Base-by-base conservation (phyloP, 805 yeast species). In the Saccharomycopsis vini region DNA sequence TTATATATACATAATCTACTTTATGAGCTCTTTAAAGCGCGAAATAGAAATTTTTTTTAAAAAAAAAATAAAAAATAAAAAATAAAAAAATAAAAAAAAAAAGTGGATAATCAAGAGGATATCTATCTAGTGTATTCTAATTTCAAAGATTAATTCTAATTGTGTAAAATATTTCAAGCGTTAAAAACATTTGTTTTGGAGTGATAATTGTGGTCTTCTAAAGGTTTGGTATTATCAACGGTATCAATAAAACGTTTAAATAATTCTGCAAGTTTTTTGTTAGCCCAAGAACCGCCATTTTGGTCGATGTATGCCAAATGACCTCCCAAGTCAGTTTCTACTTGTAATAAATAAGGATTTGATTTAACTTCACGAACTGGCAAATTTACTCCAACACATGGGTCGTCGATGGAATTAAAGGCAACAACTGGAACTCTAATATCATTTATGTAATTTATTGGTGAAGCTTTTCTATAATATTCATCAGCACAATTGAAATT, bases 261-360 rank as follows among this genome's bases (percentile, higher is more conserved):
- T 54, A 60, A 70, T 16, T 65, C 57, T 15, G 62, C 62, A 30
- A 72, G 61, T 40, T 69, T 68, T 24, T 61, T 57, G 9, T 65
- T 58, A 31, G 67, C 71, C 79, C 79, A 74, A 41, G 73, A 66
- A 24, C 67, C 62, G 31, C 70, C 66, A 34, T 69, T 59, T 5
- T 56, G 52, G 43, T 71, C 66, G 32, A 73, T 54, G 45, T 64
- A 73, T 1, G 73, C 82, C 55, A 81, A 67, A 57, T 82, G 92
- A 5, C 90, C 90, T 50, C 92, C 92, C 12, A 77, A 56, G 42
- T 78, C 74, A 1, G 86, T 72, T 37, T 74, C 71, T 4, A 76
- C 64, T 60, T 79, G 61, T 26, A 73, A 63, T 21, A 78, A 61
- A 54, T 72, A 77, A 13, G 88, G 87, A 49, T 81, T 80, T 24